Evolutionary conservation across 2,329 filamentous ascomycete genomes (phyloP), one percentile per base, ranked within the genome.

Genomic region (Boeremia lycopersici): DNA sequence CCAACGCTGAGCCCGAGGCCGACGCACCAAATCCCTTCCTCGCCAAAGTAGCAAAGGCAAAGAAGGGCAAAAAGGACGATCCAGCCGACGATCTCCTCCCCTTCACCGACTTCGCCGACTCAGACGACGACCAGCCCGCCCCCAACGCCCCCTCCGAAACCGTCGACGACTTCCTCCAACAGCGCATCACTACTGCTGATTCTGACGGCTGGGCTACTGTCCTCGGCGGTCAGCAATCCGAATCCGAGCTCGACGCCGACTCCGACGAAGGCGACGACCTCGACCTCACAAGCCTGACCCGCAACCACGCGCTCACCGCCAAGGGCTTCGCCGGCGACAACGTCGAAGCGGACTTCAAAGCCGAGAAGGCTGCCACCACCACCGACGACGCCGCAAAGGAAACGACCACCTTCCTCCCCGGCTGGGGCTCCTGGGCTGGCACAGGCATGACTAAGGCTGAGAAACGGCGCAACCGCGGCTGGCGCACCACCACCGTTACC

Each of bases 401-500:
- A 51, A 78, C 92, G 12, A 91, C 93, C 72, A 89, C 89, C 62
- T 89, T 90, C n/a, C 82, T 99, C 6, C 92, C 92, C 0, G 95
- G 95, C 40, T 99, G 95, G 95, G 95, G 95, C 61, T 87, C 83
- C 68, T 97, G 95, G 95, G 84, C 89, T 5, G 95, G 95, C 59
- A 86, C 89, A 13, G 93, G 93, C 15, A 81, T 97, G 60, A 89
- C 86, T 74, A 87, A 86, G 64, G 82, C 85, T 74, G 86, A 86
- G 69, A 78, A 83, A 63, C 86, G 89, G 67, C 64, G 71, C 29
- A 69, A 74, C 55, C 69, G 71, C 26, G 74, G 78, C 49, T 73
- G 84, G 15, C 86, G 87, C 69, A 75, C 90, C 3, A 75, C 77
- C 48, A 86, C 80, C 29, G 89, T 86, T 69, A 77, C 86, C 12